These are phyloP conservation scores for Hippophae tibetana DNA, from an alignment of 306 rosid genomes.

Conservation along the genomic window DNA sequence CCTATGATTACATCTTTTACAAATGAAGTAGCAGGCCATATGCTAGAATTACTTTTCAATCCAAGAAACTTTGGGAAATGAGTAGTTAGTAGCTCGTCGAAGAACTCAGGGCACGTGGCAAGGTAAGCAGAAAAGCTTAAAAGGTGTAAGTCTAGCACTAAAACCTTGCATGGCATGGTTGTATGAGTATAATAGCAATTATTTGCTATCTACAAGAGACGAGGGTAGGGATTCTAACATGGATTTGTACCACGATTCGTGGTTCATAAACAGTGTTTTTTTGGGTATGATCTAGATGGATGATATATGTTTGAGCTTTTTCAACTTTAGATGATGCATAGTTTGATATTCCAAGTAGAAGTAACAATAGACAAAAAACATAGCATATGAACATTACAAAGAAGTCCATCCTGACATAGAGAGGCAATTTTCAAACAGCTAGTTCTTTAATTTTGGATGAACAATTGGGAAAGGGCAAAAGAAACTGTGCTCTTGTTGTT, in stretches of 20 bases:
- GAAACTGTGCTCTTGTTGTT: too few relatives aligned
- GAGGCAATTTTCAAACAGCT: too few relatives aligned
- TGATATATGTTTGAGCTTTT: neutral
- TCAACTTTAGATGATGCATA: too few relatives aligned
- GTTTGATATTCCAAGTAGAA: too few relatives aligned
- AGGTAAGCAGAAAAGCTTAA: conserved; percentile 1
- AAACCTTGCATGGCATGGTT: conserved; percentile 15
- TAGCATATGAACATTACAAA: too few relatives aligned
- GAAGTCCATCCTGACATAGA: too few relatives aligned
- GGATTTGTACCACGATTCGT: neutral
- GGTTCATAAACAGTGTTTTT: neutral
- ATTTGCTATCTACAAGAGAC: neutral
- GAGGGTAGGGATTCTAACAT: neutral
- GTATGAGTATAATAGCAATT: conserved; percentile 9
- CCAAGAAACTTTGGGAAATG: conserved; percentile 14
- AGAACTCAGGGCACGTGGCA: neutral
- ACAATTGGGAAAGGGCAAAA: too few relatives aligned
- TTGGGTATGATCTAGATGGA: neutral
- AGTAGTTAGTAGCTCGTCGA: conserved; percentile 10
- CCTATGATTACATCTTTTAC: conserved; percentile 11
- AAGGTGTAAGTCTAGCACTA: conserved; percentile 9
- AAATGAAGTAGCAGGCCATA: conserved; percentile 23
- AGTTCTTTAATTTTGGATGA: too few relatives aligned
- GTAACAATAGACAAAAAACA: too few relatives aligned
- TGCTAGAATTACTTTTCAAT: neutral